Base-by-base conservation (phyloP, 2,329 filamentous ascomycete species). In the Podosphaera fusca region DNA sequence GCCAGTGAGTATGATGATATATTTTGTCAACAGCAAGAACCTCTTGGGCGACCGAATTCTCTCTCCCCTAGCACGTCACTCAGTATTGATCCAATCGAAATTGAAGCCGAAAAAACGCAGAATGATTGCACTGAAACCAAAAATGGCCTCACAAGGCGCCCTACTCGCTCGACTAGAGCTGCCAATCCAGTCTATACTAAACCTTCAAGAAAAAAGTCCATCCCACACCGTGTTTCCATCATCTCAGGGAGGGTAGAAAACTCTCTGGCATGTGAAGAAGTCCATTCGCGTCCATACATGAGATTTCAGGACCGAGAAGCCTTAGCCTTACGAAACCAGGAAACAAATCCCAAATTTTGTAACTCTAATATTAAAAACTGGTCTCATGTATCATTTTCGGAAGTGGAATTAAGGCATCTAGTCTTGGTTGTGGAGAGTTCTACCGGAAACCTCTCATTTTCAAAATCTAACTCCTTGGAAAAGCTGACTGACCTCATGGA, bases 11-110 rank as follows among this genome's bases (percentile, higher is more conserved):
- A 52, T 6, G 50, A 52, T 1, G 50, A 52, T 4, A 52, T 52
- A 14, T 52, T 52, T 36, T 52, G 50, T 36, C 50, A n/a, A 34
- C 50, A 52, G 21, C 14, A 34, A 36, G 50, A 52, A 36, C 14
- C n/a, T n/a, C 30, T 14, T n/a, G 50, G 9, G 21, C 30, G 50
- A 52, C 36, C 14, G 33, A 52, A 52, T 36, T 56, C 54, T 34
- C 49, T 56, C 42, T 56, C 54, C 9, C 54, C 54, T 6, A 56
- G 54, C 14, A 56, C 54, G 10, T 47, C 54, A 21, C 40, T 56
- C 42, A 56, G 54, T 36, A 56, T 34, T 30, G 54, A 56, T 47
- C 42, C 34, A 2, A 47, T 31, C n/a, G 54, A 49, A n/a, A 29
- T 35, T 47, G 54, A 56, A 33, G 35, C 42, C 6, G 30, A 33